Evolutionary conservation across 257 asterid species (phyloP), one percentile per base, ranked within the genome.

Genomic region (Plantago ovata): DNA sequence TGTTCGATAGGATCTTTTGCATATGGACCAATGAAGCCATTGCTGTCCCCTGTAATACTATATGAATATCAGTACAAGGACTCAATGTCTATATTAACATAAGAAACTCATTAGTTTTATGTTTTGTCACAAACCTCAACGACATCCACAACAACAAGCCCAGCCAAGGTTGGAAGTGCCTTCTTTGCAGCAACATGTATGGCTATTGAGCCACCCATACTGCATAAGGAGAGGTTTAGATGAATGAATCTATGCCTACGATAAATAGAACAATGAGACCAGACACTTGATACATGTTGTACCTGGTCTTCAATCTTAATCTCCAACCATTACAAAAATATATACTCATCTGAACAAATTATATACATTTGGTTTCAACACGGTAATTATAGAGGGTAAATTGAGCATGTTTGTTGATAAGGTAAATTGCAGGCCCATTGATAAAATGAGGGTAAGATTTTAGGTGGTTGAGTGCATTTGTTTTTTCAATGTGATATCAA

Each of bases 121-220:
- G 39, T 32, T 19, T 36, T 24, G 14, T 38, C 28, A 69, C 69
- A 62, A 62, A 93, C 98, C 98, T 93, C 98, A 72, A 93, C 98
- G 76, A 93, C 98, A 72, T 92, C 98, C 72, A 92, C 95, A 61
- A 92, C 87, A 53, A 92, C 77, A 72, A 92, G 73, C 42, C 94
- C 98, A 62, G 84, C 81, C 81, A 92, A 81, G 75, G 75, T 84
- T 61, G 89, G 83, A 58, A 88, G 81, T 64, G 72, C 81, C 80
- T 88, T 92, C 70, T 76, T 88, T 9, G 98, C 85, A 67, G 95
- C 93, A 60, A 86, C 78, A 74, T 92, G 84, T 70, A 92, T 78
- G 32, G 95, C 95, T 71, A 92, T 83, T 41, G 98, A 83, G 23
- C 96, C 98, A 67, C 98, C 95, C 96, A 92, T 82, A 58, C 98